Evolutionary conservation across 176 grass and related monocot genomes (phyloP).

Genomic region (Hyparrhenia diplandra): DNA sequence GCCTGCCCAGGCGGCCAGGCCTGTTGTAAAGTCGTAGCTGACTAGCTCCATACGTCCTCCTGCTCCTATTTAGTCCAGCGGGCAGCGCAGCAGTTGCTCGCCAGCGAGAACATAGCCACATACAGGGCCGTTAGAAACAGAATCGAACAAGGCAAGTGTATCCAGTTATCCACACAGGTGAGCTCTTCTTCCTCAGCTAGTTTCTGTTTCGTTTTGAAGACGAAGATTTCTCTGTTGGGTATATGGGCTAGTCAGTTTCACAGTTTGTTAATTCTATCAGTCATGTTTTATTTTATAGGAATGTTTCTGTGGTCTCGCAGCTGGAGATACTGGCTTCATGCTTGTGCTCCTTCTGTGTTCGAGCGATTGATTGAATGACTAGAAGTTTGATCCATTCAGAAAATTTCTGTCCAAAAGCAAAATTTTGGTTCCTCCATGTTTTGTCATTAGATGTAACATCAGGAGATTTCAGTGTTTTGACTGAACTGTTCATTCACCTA

Average conservation of each 20-base stretch:
- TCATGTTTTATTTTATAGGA: not conserved
- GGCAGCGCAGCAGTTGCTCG: not conserved
- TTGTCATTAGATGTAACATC: not conserved
- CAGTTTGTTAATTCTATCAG: not conserved
- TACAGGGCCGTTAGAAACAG: not conserved
- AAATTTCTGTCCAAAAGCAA: not conserved
- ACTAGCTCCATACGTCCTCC: not conserved
- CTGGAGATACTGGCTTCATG: not conserved
- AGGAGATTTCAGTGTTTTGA: not conserved
- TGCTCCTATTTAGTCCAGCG: not conserved
- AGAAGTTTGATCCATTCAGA: not conserved
- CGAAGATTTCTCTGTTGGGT: not conserved
- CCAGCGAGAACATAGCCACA: not conserved
- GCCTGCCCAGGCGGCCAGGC: not conserved
- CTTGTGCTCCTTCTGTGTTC: not conserved
- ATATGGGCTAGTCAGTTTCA: not conserved
- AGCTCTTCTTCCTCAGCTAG: not conserved
- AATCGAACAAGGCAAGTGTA: not conserved
- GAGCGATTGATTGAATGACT: not conserved
- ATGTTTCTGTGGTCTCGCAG: not conserved
- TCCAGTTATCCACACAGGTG: not conserved
- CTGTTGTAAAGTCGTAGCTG: not conserved
- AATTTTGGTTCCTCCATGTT: not conserved
- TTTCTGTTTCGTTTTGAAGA: not conserved
- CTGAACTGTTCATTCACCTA: not conserved